Evolutionary conservation across 1,284 basidiomycete genomes (phyloP), one percentile per base, ranked within the genome.

Genomic region (Hortiboletus rubellus): DNA sequence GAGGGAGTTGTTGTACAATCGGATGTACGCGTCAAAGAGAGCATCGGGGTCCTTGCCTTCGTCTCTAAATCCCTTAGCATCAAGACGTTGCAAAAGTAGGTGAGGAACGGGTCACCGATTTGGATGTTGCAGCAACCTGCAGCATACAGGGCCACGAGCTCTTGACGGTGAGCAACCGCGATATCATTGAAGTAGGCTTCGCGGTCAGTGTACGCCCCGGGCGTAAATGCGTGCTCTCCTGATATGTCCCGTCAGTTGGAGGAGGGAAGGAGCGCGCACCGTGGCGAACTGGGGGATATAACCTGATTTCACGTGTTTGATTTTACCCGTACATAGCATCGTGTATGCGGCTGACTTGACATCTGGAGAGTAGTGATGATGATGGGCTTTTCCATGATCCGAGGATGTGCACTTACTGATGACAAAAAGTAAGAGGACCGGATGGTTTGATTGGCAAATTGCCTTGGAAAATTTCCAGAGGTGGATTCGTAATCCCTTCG

Each of bases 101-200:
- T 82, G 53, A 88, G 82, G 0, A 85, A 81, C 1, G 86, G 85
- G 67, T 89, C 89, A 64, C 92, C 91, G 57, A 92, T 79, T 71
- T 93, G 89, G 53, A 91, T 80, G 63, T 84, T 82, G 47, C 90
- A 79, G 70, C 89, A 91, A 10, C 91, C 91, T 0, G 83, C 78
- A 1, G 80, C 77, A 72, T 92, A 92, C 2, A 93, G 78, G 33
- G 86, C 85, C 45, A 81, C 74, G 54, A 94, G 81, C 70, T 93
- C 91, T 55, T 80, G 80, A 54, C 82, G 81, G 72, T 91, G 93
- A 0, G 86, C 89, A 18, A 76, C 67, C 2, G 83, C 87, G 41
- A 92, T 74, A 68, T 91, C 91, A 51, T 82, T 78, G 67, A 91
- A 91, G 72, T 87, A 91, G 56, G 86, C 86, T 52, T 84, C 86